Percentiles rank a stretch among this genome's conserved stretches.
These are phyloP conservation scores for Candida sithepensis DNA, from an alignment of 805 yeast genomes.

Conservation along the genomic window DNA sequence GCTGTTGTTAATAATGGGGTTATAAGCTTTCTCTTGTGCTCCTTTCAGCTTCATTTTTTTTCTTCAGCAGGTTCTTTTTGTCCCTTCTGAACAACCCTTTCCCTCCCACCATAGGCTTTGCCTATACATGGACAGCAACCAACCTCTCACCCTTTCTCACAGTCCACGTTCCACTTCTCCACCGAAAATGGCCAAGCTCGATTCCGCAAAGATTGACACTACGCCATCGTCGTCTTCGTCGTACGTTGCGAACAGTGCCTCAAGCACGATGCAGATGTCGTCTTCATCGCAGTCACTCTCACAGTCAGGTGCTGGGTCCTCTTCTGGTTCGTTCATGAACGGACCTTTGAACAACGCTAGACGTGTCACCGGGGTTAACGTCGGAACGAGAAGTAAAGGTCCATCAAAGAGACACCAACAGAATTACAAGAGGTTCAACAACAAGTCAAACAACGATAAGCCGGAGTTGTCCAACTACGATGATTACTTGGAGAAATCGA, in stretches of 20 bases:
- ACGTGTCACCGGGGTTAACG: slow-evolving; percentile 3
- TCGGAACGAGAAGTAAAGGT: slow-evolving; percentile 2
- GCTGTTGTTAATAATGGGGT: too few relatives aligned
- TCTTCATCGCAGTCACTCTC: background rate
- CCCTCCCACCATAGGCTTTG: background rate
- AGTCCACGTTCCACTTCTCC: background rate
- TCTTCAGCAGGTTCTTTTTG: background rate
- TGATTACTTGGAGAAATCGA: slow-evolving; percentile 17
- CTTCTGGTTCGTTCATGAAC: background rate
- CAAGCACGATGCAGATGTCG: background rate
- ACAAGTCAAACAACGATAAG: slow-evolving; percentile 38
- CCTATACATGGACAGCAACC: background rate
- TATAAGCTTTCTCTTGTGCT: background rate
- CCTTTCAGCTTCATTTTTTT: background rate
- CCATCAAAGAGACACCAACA: slow-evolving; percentile 1
- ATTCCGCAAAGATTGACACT: background rate
- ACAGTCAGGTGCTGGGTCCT: background rate
- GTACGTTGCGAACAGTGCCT: too few relatives aligned
- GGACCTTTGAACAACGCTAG: background rate
- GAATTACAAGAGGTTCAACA: background rate
- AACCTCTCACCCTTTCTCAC: background rate
- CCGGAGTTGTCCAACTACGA: slow-evolving; percentile 14
- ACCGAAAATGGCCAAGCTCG: background rate
- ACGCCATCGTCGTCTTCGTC: background rate
- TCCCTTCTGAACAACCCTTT: background rate